phyloP scores from a whole-genome alignment of 2,329 filamentous ascomycete species.

The Orbilia ellipsospora region DNA sequence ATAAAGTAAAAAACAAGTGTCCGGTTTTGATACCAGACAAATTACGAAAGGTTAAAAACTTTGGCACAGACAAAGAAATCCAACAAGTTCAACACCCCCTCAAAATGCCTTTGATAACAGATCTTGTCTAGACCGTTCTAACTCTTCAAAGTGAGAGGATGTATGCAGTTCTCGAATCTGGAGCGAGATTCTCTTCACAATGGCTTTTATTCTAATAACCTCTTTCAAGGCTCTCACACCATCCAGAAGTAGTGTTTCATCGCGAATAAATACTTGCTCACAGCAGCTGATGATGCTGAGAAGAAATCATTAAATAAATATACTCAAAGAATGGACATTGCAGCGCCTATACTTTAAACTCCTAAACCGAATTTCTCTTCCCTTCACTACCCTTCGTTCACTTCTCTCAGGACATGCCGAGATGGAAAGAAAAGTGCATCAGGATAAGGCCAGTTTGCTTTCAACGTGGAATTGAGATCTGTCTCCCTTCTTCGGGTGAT shows the following conservation, averaged over 20 bases:
- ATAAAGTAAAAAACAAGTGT: too few species aligned
- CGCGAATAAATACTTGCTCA: too few species aligned
- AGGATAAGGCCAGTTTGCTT: conserved; percentile 7
- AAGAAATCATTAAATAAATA: too few species aligned
- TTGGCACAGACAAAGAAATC: conserved; percentile 27
- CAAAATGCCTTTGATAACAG: conserved; percentile 25
- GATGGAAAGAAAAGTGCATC: conserved; percentile 41
- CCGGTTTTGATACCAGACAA: too few species aligned
- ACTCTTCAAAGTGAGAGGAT: neutral
- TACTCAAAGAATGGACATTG: too few species aligned
- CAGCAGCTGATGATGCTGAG: too few species aligned
- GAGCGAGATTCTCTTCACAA: neutral
- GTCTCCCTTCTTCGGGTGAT: conserved; percentile 22
- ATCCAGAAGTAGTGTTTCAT: neutral
- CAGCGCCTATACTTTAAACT: neutral
- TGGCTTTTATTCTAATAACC: too few species aligned
- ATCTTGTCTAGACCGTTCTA: too few species aligned
- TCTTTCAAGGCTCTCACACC: neutral
- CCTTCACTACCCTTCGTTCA: neutral
- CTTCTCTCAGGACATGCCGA: conserved; percentile 23
- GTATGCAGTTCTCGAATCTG: neutral
- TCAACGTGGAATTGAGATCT: conserved; percentile 5
- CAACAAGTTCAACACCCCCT: neutral
- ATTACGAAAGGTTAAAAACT: too few species aligned
- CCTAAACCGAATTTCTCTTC: conserved; percentile 2